Evolutionary conservation across 139 green algal species (phyloP).

Genomic region (Chlamydomonas incerta): DNA sequence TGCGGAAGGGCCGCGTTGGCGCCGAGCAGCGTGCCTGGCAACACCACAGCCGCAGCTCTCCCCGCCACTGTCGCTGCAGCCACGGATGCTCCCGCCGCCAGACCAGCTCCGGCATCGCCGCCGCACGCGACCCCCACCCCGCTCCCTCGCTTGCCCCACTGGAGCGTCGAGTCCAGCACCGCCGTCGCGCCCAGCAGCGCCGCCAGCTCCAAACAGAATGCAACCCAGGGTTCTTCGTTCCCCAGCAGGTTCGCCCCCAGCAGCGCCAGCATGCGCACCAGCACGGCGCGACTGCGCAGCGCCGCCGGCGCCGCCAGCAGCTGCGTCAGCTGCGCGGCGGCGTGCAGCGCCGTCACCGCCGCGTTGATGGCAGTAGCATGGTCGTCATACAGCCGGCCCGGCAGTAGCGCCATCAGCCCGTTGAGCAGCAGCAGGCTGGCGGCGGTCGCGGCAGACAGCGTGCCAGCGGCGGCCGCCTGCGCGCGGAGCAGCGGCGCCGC

Average conservation of each 20-base stretch:
- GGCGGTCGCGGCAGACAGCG: not conserved
- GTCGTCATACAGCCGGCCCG: conserved; percentile 4
- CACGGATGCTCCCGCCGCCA: not conserved
- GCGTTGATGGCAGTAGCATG: not conserved
- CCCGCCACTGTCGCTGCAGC: no score
- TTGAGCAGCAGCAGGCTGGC: conserved; percentile 16
- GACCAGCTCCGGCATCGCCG: not conserved
- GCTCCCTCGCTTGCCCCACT: not conserved
- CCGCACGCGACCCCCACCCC: not conserved
- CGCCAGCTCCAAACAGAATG: not conserved
- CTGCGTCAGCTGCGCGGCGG: not conserved
- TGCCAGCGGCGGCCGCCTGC: not conserved
- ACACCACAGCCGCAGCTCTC: not conserved
- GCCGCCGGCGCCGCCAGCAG: not conserved
- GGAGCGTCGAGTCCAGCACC: not conserved
- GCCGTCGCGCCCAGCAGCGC: not conserved
- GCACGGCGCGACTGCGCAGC: not conserved
- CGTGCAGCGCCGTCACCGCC: not conserved
- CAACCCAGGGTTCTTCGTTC: conserved; percentile 17
- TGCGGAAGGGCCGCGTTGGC: not conserved
- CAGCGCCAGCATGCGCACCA: conserved; percentile 3
- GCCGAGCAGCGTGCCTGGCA: not conserved
- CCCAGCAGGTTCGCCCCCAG: conserved; percentile 3
- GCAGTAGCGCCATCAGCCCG: conserved; percentile 13
- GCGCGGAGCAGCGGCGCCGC: not conserved